Conservation (phyloP, 257 asterid genomes). For the Echites panduratus region DNA sequence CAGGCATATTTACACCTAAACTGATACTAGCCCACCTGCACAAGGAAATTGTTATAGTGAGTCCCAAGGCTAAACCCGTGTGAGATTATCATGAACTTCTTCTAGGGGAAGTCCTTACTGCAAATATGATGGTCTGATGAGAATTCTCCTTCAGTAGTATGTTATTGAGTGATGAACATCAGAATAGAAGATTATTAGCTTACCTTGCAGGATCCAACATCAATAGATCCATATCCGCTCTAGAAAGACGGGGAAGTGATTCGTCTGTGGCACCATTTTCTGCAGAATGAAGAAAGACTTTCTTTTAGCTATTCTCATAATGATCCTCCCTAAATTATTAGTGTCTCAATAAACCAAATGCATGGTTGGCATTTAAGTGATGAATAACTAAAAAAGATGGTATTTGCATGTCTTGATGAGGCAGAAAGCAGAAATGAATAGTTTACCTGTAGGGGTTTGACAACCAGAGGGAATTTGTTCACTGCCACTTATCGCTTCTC, state of each 20-base stretch:
- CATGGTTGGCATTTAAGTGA: neutral
- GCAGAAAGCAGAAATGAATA: neutral
- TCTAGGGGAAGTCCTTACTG: neutral
- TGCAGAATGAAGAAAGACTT: conserved; percentile 19
- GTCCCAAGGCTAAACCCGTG: neutral
- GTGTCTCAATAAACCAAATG: neutral
- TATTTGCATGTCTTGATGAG: neutral
- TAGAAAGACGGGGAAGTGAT: conserved; percentile 54
- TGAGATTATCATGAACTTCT: neutral
- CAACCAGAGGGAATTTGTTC: conserved; percentile 26
- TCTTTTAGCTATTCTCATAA: neutral
- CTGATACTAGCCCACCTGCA: conserved; percentile 79
- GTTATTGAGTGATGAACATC: neutral
- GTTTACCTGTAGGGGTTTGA: conserved; percentile 31
- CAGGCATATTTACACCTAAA: conserved; percentile 90
- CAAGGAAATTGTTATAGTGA: neutral
- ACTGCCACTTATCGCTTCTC: conserved; percentile 21
- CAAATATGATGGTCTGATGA: neutral
- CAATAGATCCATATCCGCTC: conserved; percentile 71
- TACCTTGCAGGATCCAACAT: conserved; percentile 77
- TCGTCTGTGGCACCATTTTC: conserved; percentile 61
- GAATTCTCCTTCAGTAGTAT: neutral
- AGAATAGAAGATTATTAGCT: conserved; percentile 14
- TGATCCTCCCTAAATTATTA: neutral
- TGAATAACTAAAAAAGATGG: neutral